Percentiles rank a stretch among this genome's conserved stretches.
Evolutionary conservation across 805 yeast genomes (phyloP).

Genomic region (Starmerella stigmatis): DNA sequence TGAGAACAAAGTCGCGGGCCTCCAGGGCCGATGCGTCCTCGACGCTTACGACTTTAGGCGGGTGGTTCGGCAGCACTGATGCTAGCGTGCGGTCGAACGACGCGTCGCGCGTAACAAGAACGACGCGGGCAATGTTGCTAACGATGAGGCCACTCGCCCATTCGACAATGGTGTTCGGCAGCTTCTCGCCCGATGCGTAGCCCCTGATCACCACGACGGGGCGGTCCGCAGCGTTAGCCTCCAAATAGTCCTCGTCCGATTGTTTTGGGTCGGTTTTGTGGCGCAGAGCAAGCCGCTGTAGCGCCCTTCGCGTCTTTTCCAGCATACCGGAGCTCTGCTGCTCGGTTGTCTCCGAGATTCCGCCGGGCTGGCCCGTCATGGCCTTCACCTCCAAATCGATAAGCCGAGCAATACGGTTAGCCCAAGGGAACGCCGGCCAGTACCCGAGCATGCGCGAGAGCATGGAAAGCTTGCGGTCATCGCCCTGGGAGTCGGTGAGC

Average conservation of each 20-base stretch:
- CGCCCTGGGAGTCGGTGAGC: slow-evolving; percentile 46
- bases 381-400: slow-evolving; percentile 82
- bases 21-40: slow-evolving; percentile 71
- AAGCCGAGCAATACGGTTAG: slow-evolving; percentile 65
- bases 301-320: slow-evolving; percentile 38
- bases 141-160: slow-evolving; percentile 78
- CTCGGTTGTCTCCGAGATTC: slow-evolving; percentile 28
- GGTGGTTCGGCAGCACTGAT: slow-evolving; percentile 73
- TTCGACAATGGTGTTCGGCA: slow-evolving; percentile 66
- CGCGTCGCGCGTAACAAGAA: slow-evolving; percentile 71
- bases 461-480: slow-evolving; percentile 57
- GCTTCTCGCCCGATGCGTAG: slow-evolving; percentile 26
- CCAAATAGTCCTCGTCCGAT: slow-evolving; percentile 17
- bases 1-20: slow-evolving; percentile 58
- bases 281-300: slow-evolving; percentile 49
- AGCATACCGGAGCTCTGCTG: slow-evolving; percentile 28
- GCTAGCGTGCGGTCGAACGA: slow-evolving; percentile 60
- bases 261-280: slow-evolving; percentile 25
- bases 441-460: slow-evolving; percentile 77
- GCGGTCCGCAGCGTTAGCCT: slow-evolving; percentile 18
- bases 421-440: slow-evolving; percentile 89
- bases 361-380: slow-evolving; percentile 61
- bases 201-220: slow-evolving; percentile 22
- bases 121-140: slow-evolving; percentile 78
- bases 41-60: slow-evolving; percentile 60